These are phyloP conservation scores for Symmetrospora coprosmae DNA, from an alignment of 768 basidiomycete species.

Conservation along the genomic window DNA sequence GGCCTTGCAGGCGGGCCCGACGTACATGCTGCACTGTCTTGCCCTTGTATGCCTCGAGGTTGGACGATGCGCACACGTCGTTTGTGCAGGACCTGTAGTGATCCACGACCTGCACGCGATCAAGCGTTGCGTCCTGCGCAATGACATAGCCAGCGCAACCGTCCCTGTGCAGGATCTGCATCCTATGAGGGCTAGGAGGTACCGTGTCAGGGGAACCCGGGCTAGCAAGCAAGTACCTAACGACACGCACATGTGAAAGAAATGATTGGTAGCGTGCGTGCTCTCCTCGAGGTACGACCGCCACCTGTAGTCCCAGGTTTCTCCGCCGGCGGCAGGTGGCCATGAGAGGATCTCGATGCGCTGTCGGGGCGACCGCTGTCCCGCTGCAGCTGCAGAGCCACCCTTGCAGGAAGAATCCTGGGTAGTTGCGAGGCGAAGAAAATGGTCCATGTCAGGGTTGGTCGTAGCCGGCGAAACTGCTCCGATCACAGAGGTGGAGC, in stretches of 20 bases:
- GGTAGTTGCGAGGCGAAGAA: no score
- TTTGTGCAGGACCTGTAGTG: not conserved
- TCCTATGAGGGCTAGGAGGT: not conserved
- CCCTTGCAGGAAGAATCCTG: not conserved
- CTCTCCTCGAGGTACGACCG: not conserved
- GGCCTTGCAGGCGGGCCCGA: no score
- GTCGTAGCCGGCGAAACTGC: no score
- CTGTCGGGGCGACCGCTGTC: constrained; percentile 20
- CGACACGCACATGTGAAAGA: not conserved
- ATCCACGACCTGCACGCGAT: not conserved
- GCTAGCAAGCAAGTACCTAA: not conserved
- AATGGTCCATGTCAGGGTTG: no score
- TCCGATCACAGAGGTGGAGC: not conserved
- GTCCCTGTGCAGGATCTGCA: constrained; percentile 6
- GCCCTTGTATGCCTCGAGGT: not conserved
- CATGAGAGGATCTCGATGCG: constrained; percentile 19
- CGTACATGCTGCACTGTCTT: not conserved
- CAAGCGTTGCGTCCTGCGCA: not conserved
- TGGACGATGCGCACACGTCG: not conserved
- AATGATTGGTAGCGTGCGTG: not conserved
- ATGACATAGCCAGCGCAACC: not conserved
- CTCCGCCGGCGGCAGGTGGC: not conserved
- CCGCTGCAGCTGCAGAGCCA: not conserved
- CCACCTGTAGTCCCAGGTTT: constrained; percentile 20
- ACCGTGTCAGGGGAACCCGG: not conserved